Evolutionary conservation across 441 rosid genomes (phyloP).

Genomic region (Gossypium schwendimanii): DNA sequence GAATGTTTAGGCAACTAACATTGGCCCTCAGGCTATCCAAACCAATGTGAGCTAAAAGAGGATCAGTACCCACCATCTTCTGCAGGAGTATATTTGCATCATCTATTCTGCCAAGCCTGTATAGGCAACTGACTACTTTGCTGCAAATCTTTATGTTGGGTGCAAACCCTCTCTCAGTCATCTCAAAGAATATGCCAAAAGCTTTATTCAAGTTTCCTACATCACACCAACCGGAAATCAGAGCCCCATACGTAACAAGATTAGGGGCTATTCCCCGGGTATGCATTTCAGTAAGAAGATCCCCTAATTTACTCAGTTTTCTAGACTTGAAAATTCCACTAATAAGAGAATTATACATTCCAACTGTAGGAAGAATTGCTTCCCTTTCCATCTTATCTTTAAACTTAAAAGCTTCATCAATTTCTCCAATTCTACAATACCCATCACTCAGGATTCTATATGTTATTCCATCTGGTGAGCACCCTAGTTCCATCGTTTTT

Average conservation of each 20-base stretch:
- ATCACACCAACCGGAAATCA: slow-evolving; percentile 63
- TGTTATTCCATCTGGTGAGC: slow-evolving; percentile 63
- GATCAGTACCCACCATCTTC: slow-evolving; percentile 49
- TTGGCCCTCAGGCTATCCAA: slow-evolving; percentile 25
- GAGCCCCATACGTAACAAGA: slow-evolving; percentile 51
- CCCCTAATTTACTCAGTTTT: slow-evolving; percentile 27
- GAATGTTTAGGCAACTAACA: slow-evolving; percentile 26
- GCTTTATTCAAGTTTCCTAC: slow-evolving; percentile 56
- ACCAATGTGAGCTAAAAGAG: slow-evolving; percentile 22
- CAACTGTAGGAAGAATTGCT: slow-evolving; percentile 46
- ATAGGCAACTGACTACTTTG: slow-evolving; percentile 61
- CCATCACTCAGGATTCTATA: slow-evolving; percentile 62
- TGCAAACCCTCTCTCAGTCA: slow-evolving; percentile 50
- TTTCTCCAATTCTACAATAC: slow-evolving; percentile 52
- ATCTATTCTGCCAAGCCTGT: slow-evolving; percentile 43
- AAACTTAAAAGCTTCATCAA: slow-evolving; percentile 52
- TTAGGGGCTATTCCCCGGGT: slow-evolving; percentile 36
- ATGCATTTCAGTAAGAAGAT: slow-evolving; percentile 43
- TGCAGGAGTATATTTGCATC: slow-evolving; percentile 61
- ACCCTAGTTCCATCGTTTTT: slow-evolving; percentile 49
- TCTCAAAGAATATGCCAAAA: slow-evolving; percentile 43
- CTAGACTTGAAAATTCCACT: slow-evolving; percentile 45
- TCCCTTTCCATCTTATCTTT: slow-evolving; percentile 43
- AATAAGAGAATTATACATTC: slow-evolving; percentile 66
- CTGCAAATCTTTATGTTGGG: slow-evolving; percentile 54